Conservation (phyloP, 2,329 filamentous ascomycete genomes). For the Drechslera avenae region DNA sequence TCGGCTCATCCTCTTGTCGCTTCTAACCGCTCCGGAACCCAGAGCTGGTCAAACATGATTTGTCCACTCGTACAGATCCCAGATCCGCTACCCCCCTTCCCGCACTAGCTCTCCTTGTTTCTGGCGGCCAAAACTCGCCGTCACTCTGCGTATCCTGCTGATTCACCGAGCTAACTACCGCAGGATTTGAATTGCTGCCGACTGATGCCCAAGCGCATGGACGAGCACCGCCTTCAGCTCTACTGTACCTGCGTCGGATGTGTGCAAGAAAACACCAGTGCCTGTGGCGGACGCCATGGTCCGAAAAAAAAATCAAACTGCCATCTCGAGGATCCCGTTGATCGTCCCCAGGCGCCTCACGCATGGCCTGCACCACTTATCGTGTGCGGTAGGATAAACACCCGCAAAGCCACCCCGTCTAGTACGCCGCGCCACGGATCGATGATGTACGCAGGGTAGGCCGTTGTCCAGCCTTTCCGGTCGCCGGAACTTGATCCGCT, state of each 20-base stretch:
- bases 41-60: slow-evolving; percentile 18
- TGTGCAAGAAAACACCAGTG: slow-evolving; percentile 26
- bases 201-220: slow-evolving; percentile 3
- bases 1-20: slow-evolving; percentile 27
- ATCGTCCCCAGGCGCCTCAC: slow-evolving; percentile 32
- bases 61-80: slow-evolving; percentile 1
- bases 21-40: slow-evolving; percentile 31
- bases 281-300: slow-evolving; percentile 36
- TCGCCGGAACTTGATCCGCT: slow-evolving; percentile 13
- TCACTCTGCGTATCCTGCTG: slow-evolving; percentile 8
- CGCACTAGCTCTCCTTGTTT: slow-evolving; percentile 11
- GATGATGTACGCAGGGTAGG: slow-evolving; percentile 35
- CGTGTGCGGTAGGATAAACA: slow-evolving; percentile 39
- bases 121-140: slow-evolving; percentile 7
- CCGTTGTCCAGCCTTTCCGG: slow-evolving; percentile 20
- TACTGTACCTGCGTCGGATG: slow-evolving; percentile 41
- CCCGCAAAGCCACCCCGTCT: slow-evolving; percentile 43
- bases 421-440: slow-evolving; percentile 36
- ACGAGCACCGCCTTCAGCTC: slow-evolving; percentile 7
- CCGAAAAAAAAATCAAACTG: slow-evolving; percentile 22
- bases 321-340: slow-evolving; percentile 34
- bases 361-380: slow-evolving; percentile 38
- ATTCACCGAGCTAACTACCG: slow-evolving; percentile 15
- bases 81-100: too few relatives aligned
- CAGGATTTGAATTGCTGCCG: slow-evolving; percentile 10